Evolutionary conservation across 2,329 filamentous ascomycete genomes (phyloP).

Genomic region (Chalaropsis thielavioides): DNA sequence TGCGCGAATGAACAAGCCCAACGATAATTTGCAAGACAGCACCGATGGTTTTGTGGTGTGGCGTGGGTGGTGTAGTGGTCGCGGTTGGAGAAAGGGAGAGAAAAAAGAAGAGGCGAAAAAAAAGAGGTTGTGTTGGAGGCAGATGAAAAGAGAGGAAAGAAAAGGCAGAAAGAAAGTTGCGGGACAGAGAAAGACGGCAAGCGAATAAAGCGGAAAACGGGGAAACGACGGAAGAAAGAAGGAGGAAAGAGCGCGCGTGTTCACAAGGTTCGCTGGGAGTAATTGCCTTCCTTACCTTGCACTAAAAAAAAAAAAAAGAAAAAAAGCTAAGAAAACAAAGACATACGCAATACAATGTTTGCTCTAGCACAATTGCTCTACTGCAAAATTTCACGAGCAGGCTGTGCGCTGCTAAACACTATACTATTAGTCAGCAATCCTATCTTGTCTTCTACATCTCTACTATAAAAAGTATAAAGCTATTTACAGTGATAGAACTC

Average conservation of each 20-base stretch:
- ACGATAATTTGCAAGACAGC: not conserved
- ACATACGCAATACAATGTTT: not conserved
- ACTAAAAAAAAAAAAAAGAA: not conserved
- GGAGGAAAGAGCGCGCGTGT: slow-evolving; percentile 4
- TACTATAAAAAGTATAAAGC: not conserved
- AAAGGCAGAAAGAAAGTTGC: not conserved
- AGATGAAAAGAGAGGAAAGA: slow-evolving; percentile 4
- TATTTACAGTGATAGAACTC: not conserved
- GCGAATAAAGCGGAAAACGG: slow-evolving; percentile 4
- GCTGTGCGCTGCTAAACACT: not conserved
- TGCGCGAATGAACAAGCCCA: not conserved
- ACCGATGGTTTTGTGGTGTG: not conserved
- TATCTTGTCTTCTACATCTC: not conserved
- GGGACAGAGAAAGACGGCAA: slow-evolving; percentile 4
- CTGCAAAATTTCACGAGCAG: not conserved
- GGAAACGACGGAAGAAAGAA: slow-evolving; percentile 2
- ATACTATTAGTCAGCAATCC: not conserved
- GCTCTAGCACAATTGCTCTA: not conserved
- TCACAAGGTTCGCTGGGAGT: not conserved
- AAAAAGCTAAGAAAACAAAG: not conserved
- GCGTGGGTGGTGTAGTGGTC: not conserved
- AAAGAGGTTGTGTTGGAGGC: not conserved
- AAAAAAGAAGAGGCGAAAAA: not conserved
- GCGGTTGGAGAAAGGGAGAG: not conserved
- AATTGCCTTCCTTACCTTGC: not conserved